These are phyloP conservation scores for Aureobasidium musti DNA, from an alignment of 2,329 filamentous ascomycete genomes.

Conservation along the genomic window DNA sequence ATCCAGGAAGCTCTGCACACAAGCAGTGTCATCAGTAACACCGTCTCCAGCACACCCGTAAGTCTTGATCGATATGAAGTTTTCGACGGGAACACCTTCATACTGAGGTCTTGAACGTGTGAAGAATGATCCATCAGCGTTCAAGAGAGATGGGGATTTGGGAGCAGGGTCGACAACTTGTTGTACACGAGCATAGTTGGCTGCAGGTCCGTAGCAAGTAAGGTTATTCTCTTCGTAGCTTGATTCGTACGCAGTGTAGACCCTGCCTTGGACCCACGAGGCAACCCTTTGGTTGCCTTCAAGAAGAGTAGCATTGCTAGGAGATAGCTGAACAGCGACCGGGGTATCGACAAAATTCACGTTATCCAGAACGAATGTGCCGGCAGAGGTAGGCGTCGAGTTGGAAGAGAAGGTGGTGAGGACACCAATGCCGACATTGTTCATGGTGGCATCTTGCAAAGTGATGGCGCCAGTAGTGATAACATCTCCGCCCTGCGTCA, in stretches of 20 bases:
- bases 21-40: conserved; percentile 76
- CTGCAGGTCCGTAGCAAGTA: conserved; percentile 39
- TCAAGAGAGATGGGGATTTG: conserved; percentile 31
- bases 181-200: conserved; percentile 35
- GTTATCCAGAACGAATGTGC: conserved; percentile 76
- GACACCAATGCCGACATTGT: conserved; percentile 67
- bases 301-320: conserved; percentile 60
- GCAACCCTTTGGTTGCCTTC: conserved; percentile 64
- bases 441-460: conserved; percentile 69
- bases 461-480: conserved; percentile 76
- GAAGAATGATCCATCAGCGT: conserved; percentile 34
- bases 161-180: conserved; percentile 30
- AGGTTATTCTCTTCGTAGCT: conserved; percentile 39
- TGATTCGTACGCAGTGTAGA: conserved; percentile 55
- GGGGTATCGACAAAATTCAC: conserved; percentile 69
- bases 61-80: conserved; percentile 63
- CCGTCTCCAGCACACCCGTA: conserved; percentile 76
- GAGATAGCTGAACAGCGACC: conserved; percentile 58
- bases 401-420: conserved; percentile 64
- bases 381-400: conserved; percentile 64
- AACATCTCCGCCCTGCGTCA: conserved; percentile 55
- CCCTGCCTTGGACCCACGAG: conserved; percentile 72
- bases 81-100: conserved; percentile 54
- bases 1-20: conserved; percentile 73
- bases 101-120: conserved; percentile 44